A percentile compares a stretch with the other conserved stretches of the same genome.
These are phyloP conservation scores for Carallia pectinifolia DNA, from an alignment of 345 rosid genomes.

Conservation along the genomic window DNA sequence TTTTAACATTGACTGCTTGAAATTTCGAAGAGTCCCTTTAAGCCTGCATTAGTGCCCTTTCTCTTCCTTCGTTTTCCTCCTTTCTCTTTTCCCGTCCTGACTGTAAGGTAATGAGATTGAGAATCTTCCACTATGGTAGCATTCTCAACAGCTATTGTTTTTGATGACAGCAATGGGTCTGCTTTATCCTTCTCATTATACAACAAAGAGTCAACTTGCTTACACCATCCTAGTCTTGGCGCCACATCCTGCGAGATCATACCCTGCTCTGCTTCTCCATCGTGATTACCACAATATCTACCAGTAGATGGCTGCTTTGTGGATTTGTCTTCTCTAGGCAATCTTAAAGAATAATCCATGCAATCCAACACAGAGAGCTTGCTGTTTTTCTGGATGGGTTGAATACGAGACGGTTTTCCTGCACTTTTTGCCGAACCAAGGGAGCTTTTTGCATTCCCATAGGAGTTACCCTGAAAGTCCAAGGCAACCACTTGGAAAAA, in stretches of 20 bases:
- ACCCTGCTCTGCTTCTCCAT: slow-evolving; percentile 12
- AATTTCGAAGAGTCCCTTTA: slow-evolving; percentile 49
- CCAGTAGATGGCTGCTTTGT: slow-evolving; percentile 21
- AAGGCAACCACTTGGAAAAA: slow-evolving; percentile 35
- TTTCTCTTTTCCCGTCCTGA: slow-evolving; percentile 61
- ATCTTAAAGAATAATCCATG: slow-evolving; percentile 40
- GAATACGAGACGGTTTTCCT: slow-evolving; percentile 42
- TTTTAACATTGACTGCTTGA: slow-evolving; percentile 90
- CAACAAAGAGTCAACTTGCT: neutral
- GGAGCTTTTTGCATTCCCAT: slow-evolving; percentile 31
- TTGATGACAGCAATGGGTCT: slow-evolving; percentile 26
- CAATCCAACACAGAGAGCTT: slow-evolving; percentile 37
- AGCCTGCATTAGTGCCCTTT: slow-evolving; percentile 43
- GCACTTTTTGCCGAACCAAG: slow-evolving; percentile 21
- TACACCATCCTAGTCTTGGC: slow-evolving; percentile 19
- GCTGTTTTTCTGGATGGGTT: slow-evolving; percentile 22
- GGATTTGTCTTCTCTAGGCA: slow-evolving; percentile 37
- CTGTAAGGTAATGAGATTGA: slow-evolving; percentile 48
- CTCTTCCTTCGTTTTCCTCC: slow-evolving; percentile 73
- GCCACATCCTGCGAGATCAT: slow-evolving; percentile 17
- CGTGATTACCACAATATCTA: slow-evolving; percentile 20
- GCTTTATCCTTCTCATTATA: slow-evolving; percentile 15
- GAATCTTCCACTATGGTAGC: slow-evolving; percentile 32
- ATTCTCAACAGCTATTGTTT: slow-evolving; percentile 25
- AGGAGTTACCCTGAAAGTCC: slow-evolving; percentile 34